These are phyloP conservation scores for Xanthoceras sorbifolium DNA, from an alignment of 345 rosid species.

Conservation along the genomic window DNA sequence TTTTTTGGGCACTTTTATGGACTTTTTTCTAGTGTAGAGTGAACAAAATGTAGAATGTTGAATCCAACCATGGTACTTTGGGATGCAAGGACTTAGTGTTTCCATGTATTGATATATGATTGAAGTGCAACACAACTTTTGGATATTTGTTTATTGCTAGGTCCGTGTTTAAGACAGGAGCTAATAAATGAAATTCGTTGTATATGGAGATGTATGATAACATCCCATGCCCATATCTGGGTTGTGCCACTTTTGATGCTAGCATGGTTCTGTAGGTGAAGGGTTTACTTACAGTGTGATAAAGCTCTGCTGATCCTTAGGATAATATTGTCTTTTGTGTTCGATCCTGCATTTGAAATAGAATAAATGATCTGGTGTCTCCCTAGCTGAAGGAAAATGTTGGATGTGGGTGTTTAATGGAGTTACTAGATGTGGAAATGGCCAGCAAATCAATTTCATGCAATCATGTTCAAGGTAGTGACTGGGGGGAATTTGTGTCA, in stretches of 20 bases:
- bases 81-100: neutral
- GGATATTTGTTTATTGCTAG: neutral
- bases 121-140: neutral
- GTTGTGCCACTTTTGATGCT: neutral
- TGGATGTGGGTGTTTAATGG: neutral
- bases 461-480: neutral
- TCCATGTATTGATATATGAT: neutral
- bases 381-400: neutral
- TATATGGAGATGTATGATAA: neutral
- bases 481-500: neutral
- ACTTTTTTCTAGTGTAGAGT: neutral
- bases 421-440: neutral
- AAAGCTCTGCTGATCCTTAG: neutral
- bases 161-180: neutral
- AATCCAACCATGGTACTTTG: neutral
- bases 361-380: neutral
- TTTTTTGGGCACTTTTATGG: neutral
- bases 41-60: neutral
- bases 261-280: neutral
- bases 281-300: neutral
- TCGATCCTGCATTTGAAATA: neutral
- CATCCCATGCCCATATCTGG: neutral
- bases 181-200: neutral
- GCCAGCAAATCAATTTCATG: neutral
- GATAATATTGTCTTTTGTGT: neutral